These are phyloP conservation scores for Exophiala sp. DNA, from an alignment of 2,329 filamentous ascomycete species.

Conservation along the genomic window DNA sequence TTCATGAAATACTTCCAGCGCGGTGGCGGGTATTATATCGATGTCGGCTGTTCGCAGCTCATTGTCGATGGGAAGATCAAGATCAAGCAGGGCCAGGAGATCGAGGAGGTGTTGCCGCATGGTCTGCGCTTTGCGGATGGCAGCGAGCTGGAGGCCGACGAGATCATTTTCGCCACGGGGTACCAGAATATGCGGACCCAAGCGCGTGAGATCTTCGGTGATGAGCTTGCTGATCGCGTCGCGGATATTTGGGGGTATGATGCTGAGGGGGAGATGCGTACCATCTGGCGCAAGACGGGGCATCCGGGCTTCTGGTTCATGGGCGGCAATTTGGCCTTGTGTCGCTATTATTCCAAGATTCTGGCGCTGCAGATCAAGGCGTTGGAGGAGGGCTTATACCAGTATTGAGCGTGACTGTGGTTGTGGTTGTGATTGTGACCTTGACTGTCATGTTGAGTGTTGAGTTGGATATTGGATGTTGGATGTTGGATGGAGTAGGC, in stretches of 20 bases:
- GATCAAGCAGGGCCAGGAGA: slow-evolving; percentile 57
- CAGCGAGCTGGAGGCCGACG: slow-evolving; percentile 54
- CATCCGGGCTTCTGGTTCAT: slow-evolving; percentile 64
- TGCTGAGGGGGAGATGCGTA: slow-evolving; percentile 49
- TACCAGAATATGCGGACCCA: slow-evolving; percentile 64
- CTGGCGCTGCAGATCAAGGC: slow-evolving; percentile 49
- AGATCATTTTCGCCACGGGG: slow-evolving; percentile 54
- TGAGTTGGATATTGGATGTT: no score
- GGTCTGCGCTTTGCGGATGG: slow-evolving; percentile 53
- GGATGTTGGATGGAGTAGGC: no score
- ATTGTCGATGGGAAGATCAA: slow-evolving; percentile 60
- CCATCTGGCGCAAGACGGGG: slow-evolving; percentile 56
- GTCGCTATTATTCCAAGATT: slow-evolving; percentile 54
- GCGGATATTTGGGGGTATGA: slow-evolving; percentile 59
- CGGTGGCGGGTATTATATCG: slow-evolving; percentile 65
- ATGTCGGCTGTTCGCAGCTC: slow-evolving; percentile 58
- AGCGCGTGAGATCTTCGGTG: slow-evolving; percentile 56
- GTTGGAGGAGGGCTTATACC: slow-evolving; percentile 9
- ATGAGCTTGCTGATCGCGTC: slow-evolving; percentile 54
- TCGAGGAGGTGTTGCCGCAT: slow-evolving; percentile 47
- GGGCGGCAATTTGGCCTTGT: slow-evolving; percentile 59
- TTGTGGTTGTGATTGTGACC: no score
- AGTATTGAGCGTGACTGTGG: no score
- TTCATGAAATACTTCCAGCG: slow-evolving; percentile 59
- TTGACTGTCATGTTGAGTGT: neutral